Evolutionary conservation across 2,329 filamentous ascomycete species (phyloP).

Genomic region (Talaromyces islandicus): DNA sequence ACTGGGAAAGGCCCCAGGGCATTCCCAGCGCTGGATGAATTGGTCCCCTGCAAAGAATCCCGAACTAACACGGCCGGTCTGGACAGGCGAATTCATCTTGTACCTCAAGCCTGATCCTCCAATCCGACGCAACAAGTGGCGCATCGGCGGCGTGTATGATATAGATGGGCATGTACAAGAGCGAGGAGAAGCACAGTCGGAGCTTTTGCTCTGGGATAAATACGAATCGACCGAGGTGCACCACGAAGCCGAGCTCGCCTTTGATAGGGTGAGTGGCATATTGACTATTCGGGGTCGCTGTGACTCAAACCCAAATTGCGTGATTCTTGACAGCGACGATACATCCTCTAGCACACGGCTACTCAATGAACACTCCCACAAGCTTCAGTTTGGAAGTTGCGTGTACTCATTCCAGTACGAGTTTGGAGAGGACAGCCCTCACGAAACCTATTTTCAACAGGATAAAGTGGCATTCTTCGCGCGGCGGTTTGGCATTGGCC

Average conservation of each 20-base stretch:
- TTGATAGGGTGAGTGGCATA: neutral
- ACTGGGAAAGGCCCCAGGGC: neutral
- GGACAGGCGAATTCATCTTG: neutral
- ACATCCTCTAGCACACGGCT: neutral
- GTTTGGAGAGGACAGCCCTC: neutral
- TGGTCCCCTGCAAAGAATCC: neutral
- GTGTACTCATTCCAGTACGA: neutral
- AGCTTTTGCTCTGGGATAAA: neutral
- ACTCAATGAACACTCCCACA: neutral
- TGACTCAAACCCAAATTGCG: neutral
- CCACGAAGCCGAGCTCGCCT: neutral
- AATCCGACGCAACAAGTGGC: neutral
- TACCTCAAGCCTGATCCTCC: neutral
- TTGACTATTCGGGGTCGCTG: neutral
- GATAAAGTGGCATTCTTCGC: neutral
- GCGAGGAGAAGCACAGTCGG: neutral
- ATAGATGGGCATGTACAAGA: neutral
- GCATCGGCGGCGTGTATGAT: neutral
- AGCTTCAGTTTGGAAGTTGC: neutral
- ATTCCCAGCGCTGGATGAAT: neutral
- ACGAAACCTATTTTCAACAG: neutral
- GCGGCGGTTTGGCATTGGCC: neutral
- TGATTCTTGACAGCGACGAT: neutral
- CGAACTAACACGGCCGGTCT: neutral
- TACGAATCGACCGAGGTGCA: neutral